Conservation (phyloP, 1,284 basidiomycete genomes). For the Pyrrhoderma lamaoense region DNA sequence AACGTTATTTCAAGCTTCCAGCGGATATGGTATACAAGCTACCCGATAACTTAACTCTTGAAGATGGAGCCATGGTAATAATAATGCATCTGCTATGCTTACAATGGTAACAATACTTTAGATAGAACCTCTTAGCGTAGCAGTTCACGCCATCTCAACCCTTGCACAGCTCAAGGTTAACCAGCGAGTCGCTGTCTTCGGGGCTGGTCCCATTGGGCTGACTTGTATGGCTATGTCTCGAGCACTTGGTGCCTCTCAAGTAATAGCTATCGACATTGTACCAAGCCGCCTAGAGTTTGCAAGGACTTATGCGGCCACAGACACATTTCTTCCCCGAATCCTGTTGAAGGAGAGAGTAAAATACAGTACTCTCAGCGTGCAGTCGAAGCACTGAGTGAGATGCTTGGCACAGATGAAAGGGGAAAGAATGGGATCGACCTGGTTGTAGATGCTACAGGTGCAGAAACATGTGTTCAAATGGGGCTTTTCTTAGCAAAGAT, state of each 20-base stretch:
- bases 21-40: conserved; percentile 69
- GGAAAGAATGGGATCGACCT: conserved; percentile 58
- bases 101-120: conserved; percentile 25
- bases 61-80: conserved; percentile 78
- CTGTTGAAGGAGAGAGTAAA: conserved; percentile 57
- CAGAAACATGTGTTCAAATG: conserved; percentile 80
- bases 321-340: conserved; percentile 59
- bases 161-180: conserved; percentile 68
- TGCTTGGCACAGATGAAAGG: conserved; percentile 51
- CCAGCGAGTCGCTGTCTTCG: conserved; percentile 75
- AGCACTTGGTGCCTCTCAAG: conserved; percentile 74
- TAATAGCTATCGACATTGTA: conserved; percentile 85
- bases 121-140: conserved; percentile 95
- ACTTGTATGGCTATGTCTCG: conserved; percentile 90
- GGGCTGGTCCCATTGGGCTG: conserved; percentile 89
- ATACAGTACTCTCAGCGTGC: conserved; percentile 67
- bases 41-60: conserved; percentile 66
- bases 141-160: conserved; percentile 79
- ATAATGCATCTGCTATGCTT: neutral
- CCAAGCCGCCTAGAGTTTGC: conserved; percentile 82
- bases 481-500: conserved; percentile 65
- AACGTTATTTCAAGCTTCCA: conserved; percentile 73
- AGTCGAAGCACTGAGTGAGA: conserved; percentile 49
- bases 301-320: conserved; percentile 78
- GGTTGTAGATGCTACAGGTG: conserved; percentile 81